phyloP scores from a whole-genome alignment of 2,329 filamentous ascomycete genomes.

The Dactylellina drechsleri region DNA sequence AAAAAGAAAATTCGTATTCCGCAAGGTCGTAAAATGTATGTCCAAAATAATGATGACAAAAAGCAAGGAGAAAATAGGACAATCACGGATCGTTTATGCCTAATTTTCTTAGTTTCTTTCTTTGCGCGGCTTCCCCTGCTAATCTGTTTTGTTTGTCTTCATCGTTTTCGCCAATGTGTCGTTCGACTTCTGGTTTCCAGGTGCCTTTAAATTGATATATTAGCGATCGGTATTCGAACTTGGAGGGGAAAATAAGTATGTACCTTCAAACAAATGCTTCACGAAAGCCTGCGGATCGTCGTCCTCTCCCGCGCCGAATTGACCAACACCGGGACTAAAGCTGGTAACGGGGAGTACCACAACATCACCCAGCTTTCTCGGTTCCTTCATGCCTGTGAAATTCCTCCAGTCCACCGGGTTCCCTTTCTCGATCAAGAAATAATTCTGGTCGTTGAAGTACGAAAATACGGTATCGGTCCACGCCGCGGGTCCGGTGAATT shows the following conservation, averaged over 20 bases:
- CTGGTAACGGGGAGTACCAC: constrained; percentile 94
- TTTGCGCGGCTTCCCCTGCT: constrained; percentile 27
- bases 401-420: constrained; percentile 82
- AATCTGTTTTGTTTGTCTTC: constrained; percentile 35
- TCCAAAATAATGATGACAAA: constrained; percentile 1
- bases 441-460: constrained; percentile 91
- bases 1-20: constrained; percentile 30
- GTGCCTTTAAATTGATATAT: constrained; percentile 67
- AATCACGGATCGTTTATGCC: constrained; percentile 26
- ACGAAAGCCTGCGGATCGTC: constrained; percentile 98
- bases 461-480: constrained; percentile 94
- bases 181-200: constrained; percentile 78
- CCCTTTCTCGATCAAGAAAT: constrained; percentile 82
- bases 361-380: constrained; percentile 91
- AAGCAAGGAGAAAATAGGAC: neutral
- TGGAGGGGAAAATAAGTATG: neutral
- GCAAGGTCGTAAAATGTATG: constrained; percentile 11
- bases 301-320: constrained; percentile 88
- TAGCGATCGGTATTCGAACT: constrained; percentile 17
- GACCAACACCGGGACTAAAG: constrained; percentile 92
- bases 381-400: constrained; percentile 84
- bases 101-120: constrained; percentile 17
- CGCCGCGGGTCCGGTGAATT: constrained; percentile 91
- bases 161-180: constrained; percentile 71
- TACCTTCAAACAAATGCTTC: constrained; percentile 91